Evolutionary conservation across 164 flowering plant genomes (phyloP), one percentile per base, ranked within the genome.

Genomic region (Paratinospora sagittata): DNA sequence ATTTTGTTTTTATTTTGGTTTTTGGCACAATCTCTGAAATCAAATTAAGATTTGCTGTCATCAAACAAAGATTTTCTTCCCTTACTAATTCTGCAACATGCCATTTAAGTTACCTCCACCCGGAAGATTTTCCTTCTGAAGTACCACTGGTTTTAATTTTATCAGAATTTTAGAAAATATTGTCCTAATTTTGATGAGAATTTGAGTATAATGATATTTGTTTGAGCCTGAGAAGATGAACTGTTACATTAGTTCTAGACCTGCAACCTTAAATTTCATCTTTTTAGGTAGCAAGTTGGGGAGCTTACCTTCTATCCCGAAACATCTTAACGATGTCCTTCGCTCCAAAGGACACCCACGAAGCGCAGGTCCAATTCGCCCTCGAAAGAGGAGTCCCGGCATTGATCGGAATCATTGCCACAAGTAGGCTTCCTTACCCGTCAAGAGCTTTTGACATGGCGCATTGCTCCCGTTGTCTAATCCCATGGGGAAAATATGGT

Each of bases 371-470:
- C 5, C 99, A 95, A 61, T 92, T 95, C 61, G 97, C 99, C 0
- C 87, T 95, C 0, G 99, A 96, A 72, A 82, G 99, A 26, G 99
- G 99, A 33, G 88, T 91, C 8, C 99, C 99, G 4, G 99, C 99
- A n/a, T 74, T 96, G 85, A 83, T 92, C 17, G 99, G 96, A 14
- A 75, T 96, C 9, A 65, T 96, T 1, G 92, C 97, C 61, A 78
- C 97, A n/a, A 77, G 73, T 2, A 79, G 96, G 74, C 92, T 91
- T 30, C 99, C 98, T 36, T 96, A 89, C 78, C 99, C 99, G 13
- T 83, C 98, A 0, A 80, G 95, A 63, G 87, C 98, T 12, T 95
- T 95, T 64, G 97, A 95, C 82, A 83, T 95, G 89, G 97, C 97
- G 43, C 99, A 95, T 77, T 95, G 99, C 69, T 92, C 99, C 19